phyloP scores from a whole-genome alignment of 441 rosid genomes.

The Eruca vesicaria region DNA sequence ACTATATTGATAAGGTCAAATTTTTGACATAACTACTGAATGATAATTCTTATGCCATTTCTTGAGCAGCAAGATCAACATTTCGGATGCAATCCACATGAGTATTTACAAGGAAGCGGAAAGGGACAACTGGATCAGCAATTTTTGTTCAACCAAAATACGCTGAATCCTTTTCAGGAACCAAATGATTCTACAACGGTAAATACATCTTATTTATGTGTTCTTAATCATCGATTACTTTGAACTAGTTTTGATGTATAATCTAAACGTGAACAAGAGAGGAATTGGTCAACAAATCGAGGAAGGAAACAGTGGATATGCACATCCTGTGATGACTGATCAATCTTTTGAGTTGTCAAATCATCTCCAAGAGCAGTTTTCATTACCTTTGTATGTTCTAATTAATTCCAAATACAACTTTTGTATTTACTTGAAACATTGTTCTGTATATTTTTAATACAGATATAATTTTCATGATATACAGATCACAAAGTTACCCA shows the following conservation, averaged over 20 bases:
- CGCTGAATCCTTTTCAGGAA: neutral
- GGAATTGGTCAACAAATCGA: neutral
- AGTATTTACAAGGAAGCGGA: neutral
- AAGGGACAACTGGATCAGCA: neutral
- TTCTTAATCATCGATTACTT: neutral
- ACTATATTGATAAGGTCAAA: neutral
- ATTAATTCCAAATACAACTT: neutral
- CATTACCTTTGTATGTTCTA: slow-evolving; percentile 9
- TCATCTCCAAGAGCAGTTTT: neutral
- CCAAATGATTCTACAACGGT: neutral
- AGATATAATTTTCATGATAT: neutral
- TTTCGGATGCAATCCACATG: neutral
- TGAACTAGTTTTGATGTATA: neutral
- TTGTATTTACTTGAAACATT: neutral
- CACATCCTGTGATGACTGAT: neutral
- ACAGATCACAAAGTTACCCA: neutral
- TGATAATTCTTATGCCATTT: neutral
- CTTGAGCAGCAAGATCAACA: neutral
- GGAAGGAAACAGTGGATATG: neutral
- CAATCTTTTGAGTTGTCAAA: slow-evolving; percentile 1
- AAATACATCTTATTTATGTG: neutral
- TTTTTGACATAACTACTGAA: neutral
- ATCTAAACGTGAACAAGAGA: neutral
- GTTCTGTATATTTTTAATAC: neutral
- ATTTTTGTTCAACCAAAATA: neutral